A percentile compares a stretch with the other conserved stretches of the same genome.
Conservation (phyloP, 257 asterid species). For the Solanum phureja region DNA sequence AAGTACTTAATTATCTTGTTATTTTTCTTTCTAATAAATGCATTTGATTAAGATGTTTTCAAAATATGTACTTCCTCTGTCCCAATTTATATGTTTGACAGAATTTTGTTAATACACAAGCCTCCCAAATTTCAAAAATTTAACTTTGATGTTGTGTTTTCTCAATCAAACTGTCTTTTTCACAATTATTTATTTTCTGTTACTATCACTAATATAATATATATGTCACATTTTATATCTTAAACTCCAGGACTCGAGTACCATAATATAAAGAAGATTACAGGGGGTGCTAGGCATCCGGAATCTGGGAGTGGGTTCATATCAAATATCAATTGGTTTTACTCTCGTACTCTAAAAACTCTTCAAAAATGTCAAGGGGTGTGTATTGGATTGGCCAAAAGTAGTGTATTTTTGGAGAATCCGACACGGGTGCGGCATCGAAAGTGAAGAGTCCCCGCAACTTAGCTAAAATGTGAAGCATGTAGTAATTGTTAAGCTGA, state of each 20-base stretch:
- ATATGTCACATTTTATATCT: too few species aligned
- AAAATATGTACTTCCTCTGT: background rate
- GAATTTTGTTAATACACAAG: background rate
- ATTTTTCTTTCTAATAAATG: background rate
- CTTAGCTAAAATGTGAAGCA: background rate
- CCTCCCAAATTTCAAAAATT: background rate
- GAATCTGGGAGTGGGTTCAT: too few species aligned
- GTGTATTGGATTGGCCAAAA: background rate
- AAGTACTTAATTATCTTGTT: background rate
- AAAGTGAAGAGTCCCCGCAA: background rate
- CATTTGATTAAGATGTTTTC: background rate
- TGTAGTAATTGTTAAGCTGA: background rate
- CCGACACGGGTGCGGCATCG: background rate
- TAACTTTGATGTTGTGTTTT: background rate
- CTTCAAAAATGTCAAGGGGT: background rate
- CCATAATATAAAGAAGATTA: too few species aligned
- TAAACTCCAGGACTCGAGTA: too few species aligned
- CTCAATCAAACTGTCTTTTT: too few species aligned
- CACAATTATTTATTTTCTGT: too few species aligned
- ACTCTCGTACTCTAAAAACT: background rate
- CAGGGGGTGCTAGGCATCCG: too few species aligned
- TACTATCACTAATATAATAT: too few species aligned
- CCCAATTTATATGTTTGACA: background rate
- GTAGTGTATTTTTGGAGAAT: background rate
- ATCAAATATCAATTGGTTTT: background rate